Evolutionary conservation across 2,329 filamentous ascomycete species (phyloP).

Genomic region (Arthrobotrys entomopaga): DNA sequence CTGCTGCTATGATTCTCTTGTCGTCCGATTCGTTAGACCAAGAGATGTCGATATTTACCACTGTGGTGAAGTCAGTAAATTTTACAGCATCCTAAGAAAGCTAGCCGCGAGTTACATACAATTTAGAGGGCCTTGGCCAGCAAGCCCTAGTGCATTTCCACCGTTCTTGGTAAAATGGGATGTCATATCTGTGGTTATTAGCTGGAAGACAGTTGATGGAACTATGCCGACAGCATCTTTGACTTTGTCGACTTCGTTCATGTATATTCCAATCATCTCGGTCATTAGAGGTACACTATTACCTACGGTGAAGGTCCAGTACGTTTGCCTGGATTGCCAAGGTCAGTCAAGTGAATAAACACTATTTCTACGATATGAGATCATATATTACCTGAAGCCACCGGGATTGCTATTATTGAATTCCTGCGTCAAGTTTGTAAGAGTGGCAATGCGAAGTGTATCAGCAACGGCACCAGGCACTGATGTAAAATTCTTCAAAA

Average conservation of each 20-base stretch:
- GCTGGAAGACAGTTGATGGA: conserved; percentile 62
- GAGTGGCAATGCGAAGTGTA: conserved; percentile 54
- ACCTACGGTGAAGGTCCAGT: conserved; percentile 60
- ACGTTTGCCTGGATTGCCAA: conserved; percentile 59
- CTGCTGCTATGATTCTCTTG: conserved; percentile 59
- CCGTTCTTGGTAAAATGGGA: conserved; percentile 60
- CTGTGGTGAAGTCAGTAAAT: not conserved
- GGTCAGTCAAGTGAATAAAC: conserved; percentile 47
- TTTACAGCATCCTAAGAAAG: conserved; percentile 28
- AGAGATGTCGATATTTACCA: conserved; percentile 53
- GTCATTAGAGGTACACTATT: conserved; percentile 58
- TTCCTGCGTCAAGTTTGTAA: conserved; percentile 55
- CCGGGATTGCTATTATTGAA: conserved; percentile 56
- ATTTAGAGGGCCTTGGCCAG: conserved; percentile 59
- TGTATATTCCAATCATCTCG: conserved; percentile 59
- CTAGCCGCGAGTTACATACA: not conserved
- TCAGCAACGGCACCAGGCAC: conserved; percentile 46
- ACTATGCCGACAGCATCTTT: conserved; percentile 45
- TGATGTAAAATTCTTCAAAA: conserved; percentile 52
- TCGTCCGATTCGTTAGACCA: conserved; percentile 61
- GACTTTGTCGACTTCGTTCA: conserved; percentile 55
- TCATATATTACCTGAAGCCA: conserved; percentile 42
- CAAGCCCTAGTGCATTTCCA: conserved; percentile 62
- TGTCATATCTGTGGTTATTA: conserved; percentile 62
- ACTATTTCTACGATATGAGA: conserved; percentile 47